Evolutionary conservation across 495 filamentous ascomycete genomes (phyloP).

Genomic region (Hypoxylon rickii): DNA sequence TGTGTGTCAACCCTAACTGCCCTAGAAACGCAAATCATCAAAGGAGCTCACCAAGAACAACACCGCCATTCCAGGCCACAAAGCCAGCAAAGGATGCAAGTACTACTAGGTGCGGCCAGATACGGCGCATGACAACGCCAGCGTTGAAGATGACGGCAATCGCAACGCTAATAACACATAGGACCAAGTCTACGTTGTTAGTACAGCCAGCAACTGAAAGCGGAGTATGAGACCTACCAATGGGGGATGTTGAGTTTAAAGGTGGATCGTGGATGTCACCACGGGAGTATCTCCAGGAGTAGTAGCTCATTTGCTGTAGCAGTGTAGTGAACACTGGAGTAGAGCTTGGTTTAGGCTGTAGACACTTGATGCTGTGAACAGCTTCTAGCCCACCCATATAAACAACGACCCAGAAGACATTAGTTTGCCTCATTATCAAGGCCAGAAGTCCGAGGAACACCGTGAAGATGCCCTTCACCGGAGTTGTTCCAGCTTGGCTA

Average conservation of each 20-base stretch:
- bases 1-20: conserved; percentile 7
- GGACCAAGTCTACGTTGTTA: conserved; percentile 44
- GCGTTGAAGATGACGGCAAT: too few species aligned
- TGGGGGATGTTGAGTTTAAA: conserved; percentile 57
- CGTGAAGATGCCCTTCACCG: conserved; percentile 46
- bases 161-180: conserved; percentile 59
- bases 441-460: conserved; percentile 63
- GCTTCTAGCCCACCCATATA: conserved; percentile 80
- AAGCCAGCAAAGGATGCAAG: conserved; percentile 73
- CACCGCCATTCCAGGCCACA: conserved; percentile 83
- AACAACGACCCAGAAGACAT: conserved; percentile 91
- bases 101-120: conserved; percentile 71
- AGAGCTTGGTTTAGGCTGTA: conserved; percentile 39
- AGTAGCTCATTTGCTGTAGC: conserved; percentile 35
- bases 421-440: conserved; percentile 86
- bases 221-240: conserved; percentile 50
- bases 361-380: conserved; percentile 51
- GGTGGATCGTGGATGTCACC: conserved; percentile 69
- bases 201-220: background rate
- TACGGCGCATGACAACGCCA: conserved; percentile 46
- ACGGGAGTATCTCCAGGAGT: conserved; percentile 44
- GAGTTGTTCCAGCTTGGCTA: conserved; percentile 19
- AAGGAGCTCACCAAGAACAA: conserved; percentile 74
- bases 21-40: conserved; percentile 9
- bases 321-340: conserved; percentile 28